Conservation (phyloP, 352 stramenopile genomes). For the Peronospora destructor region DNA sequence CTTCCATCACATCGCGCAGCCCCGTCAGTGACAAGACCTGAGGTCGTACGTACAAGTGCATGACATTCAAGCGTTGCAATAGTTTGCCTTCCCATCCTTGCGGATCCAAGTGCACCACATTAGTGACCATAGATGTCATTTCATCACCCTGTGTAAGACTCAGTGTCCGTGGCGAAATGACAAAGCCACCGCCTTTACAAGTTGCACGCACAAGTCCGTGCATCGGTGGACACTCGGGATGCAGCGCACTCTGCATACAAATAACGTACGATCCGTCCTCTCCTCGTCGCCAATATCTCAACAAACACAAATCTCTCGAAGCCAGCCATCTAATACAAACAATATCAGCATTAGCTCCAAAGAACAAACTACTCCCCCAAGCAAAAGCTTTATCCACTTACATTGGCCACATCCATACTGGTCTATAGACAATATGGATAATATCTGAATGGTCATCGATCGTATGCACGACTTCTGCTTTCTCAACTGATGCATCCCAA, state of each 20-base stretch:
- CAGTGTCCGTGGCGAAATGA: slow-evolving; percentile 42
- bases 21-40: slow-evolving; percentile 54
- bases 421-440: slow-evolving; percentile 63
- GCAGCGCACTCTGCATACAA: slow-evolving; percentile 66
- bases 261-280: slow-evolving; percentile 74
- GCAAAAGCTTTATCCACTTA: slow-evolving; percentile 19
- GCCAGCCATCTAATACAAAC: slow-evolving; percentile 43
- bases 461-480: slow-evolving; percentile 57
- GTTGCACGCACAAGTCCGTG: slow-evolving; percentile 52
- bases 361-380: background rate
- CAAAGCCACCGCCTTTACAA: slow-evolving; percentile 56
- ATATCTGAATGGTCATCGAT: slow-evolving; percentile 80
- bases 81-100: slow-evolving; percentile 56
- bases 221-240: slow-evolving; percentile 62
- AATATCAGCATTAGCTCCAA: slow-evolving; percentile 5
- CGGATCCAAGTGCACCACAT: slow-evolving; percentile 65
- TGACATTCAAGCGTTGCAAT: slow-evolving; percentile 47
- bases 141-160: slow-evolving; percentile 34
- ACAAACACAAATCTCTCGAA: slow-evolving; percentile 56
- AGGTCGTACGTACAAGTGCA: slow-evolving; percentile 52
- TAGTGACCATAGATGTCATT: slow-evolving; percentile 59
- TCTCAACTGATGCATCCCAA: slow-evolving; percentile 65
- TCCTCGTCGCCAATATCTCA: slow-evolving; percentile 65
- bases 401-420: slow-evolving; percentile 76
- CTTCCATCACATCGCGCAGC: slow-evolving; percentile 65